These are phyloP conservation scores for Aspergillus hiratsukae DNA, from an alignment of 2,329 filamentous ascomycete species.

Conservation along the genomic window DNA sequence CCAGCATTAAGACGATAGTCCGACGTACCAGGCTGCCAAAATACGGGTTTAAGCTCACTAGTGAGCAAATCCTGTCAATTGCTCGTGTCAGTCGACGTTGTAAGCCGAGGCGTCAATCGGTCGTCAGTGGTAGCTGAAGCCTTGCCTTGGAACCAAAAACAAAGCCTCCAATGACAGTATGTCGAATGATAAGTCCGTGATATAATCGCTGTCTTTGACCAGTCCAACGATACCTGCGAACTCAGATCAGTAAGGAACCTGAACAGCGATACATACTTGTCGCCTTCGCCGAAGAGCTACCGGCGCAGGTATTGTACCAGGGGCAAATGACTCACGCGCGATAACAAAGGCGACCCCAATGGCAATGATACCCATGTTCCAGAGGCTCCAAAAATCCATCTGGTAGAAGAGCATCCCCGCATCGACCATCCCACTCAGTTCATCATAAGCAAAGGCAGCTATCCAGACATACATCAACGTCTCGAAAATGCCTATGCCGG, in stretches of 20 bases:
- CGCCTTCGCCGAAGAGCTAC: neutral
- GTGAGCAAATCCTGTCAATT: slow-evolving; percentile 66
- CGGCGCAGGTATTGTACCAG: slow-evolving; percentile 2
- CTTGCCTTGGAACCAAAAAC: slow-evolving; percentile 72
- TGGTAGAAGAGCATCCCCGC: slow-evolving; percentile 83
- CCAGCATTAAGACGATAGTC: slow-evolving; percentile 9
- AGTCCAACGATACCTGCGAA: slow-evolving; percentile 62
- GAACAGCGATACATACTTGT: neutral
- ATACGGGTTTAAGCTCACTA: slow-evolving; percentile 81
- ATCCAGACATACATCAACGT: slow-evolving; percentile 79
- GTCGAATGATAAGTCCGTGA: slow-evolving; percentile 80
- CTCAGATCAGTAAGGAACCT: neutral
- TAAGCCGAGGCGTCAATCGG: slow-evolving; percentile 2
- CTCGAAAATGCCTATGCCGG: slow-evolving; percentile 64
- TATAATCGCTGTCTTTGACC: slow-evolving; percentile 52
- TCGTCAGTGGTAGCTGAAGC: neutral
- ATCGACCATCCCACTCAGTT: slow-evolving; percentile 77
- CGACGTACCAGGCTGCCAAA: slow-evolving; percentile 55
- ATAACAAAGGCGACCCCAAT: slow-evolving; percentile 68
- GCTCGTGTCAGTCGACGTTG: slow-evolving; percentile 13
- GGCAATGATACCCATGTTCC: slow-evolving; percentile 68
- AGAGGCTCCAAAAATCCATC: slow-evolving; percentile 75
- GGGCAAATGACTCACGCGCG: slow-evolving; percentile 55
- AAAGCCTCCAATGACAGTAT: slow-evolving; percentile 84
- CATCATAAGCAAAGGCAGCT: slow-evolving; percentile 81